Evolutionary conservation across 1,284 basidiomycete species (phyloP), one percentile per base, ranked within the genome.

Genomic region (Cutaneotrichosporon cyanovorans): DNA sequence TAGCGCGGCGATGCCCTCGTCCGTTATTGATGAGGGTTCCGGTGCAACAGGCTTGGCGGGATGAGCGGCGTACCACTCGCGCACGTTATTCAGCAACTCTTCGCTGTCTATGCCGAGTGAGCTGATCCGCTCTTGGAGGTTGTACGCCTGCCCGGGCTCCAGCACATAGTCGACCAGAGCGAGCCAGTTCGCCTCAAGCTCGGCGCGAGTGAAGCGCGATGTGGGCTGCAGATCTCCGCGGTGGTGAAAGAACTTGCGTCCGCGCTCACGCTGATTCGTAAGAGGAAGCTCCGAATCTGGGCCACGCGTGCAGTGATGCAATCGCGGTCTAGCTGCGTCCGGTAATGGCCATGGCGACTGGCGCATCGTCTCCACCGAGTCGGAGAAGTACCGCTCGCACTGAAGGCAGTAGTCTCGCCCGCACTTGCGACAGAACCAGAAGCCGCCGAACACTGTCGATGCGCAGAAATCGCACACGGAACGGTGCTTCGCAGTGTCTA

Each of bases 391-490:
- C 21, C 77, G 74, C 61, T 81, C 87, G 65, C 92, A 96, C 45
- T 86, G 83, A 1, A 81, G 76, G 63, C 91, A 96, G 15, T 85
- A 82, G 68, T 95, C 92, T 14, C 87, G 81, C 1, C 89, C 91
- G 66, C 91, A 96, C n/a, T 78, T 65, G 9, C 80, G 77, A 68
- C 91, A 96, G 77, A 91, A 85, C 80, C 84, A 95, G 48, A 81
- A 86, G 48, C 82, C 83, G 6, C 84, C 84, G 67, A 95, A 93
- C 50, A 96, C 81, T 14, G 87, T 89, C 4, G 88, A 90, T 73
- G 86, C 84, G 68, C 92, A 96, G 3, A 85, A 88, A 69, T 96
- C 89, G 65, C 87, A 93, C 34, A 83, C 87, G 14, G 82, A 82
- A 32, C 87, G 80, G 47, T 85, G 81, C 50, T 85, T 55, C 2